These are phyloP conservation scores for Populus davidiana DNA, from an alignment of 345 rosid genomes.

Conservation along the genomic window DNA sequence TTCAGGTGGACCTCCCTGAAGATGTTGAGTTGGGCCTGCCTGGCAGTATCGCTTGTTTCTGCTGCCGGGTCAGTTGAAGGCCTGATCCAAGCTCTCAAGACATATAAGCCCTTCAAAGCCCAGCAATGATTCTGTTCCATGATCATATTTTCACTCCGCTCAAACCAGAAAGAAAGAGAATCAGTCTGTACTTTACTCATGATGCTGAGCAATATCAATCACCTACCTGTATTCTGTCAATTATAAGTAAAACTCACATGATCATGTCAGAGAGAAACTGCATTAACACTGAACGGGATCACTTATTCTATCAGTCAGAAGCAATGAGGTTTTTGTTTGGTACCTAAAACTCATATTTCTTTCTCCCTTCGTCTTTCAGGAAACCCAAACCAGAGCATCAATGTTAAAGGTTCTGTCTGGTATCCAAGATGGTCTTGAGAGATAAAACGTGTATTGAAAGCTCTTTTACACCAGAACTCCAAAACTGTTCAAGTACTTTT, in stretches of 20 bases:
- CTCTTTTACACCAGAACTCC: too few relatives aligned
- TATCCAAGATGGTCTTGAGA: too few relatives aligned
- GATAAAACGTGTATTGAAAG: too few relatives aligned
- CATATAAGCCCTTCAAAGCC: slow-evolving; percentile 62
- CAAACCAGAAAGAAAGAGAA: slow-evolving; percentile 5
- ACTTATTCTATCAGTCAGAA: too few relatives aligned
- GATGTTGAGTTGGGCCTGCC: slow-evolving; percentile 49
- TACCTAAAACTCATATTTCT: too few relatives aligned
- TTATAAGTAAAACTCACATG: not conserved
- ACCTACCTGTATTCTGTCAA: slow-evolving; percentile 8
- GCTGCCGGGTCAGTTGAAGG: slow-evolving; percentile 81
- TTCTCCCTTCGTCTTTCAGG: too few relatives aligned
- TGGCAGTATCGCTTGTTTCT: slow-evolving; percentile 57
- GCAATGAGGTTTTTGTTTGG: too few relatives aligned
- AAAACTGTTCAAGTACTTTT: too few relatives aligned
- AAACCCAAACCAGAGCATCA: too few relatives aligned
- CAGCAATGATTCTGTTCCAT: not conserved
- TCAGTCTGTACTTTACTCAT: slow-evolving; percentile 13
- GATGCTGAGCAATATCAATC: not conserved
- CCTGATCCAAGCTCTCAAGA: slow-evolving; percentile 44
- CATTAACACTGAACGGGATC: not conserved
- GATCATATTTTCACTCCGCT: not conserved
- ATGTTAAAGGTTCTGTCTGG: too few relatives aligned
- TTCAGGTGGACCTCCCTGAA: slow-evolving; percentile 65
- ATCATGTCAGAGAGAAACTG: not conserved